Evolutionary conservation across 2,329 filamentous ascomycete species (phyloP), one percentile per base, ranked within the genome.

Genomic region (Fusarium napiforme): DNA sequence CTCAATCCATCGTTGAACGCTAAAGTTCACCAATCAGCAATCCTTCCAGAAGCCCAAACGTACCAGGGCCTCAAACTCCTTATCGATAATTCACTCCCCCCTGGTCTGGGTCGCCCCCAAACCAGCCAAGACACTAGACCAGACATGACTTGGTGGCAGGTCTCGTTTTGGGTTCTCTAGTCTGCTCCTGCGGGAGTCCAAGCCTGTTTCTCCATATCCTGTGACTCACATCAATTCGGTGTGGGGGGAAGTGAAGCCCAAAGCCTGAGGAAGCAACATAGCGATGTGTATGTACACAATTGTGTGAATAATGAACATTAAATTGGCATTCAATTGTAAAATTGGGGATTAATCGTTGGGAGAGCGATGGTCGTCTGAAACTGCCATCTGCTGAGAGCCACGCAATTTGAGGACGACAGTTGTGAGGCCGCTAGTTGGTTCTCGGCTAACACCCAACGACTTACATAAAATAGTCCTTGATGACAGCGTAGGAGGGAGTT

Each of bases 141-240:
- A 19, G 28, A 56, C 42, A 55, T 32, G 64, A 76, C 46, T 52
- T 77, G 71, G 74, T 50, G 64, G 43, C 65, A 70, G 61, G 75
- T 64, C 73, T 73, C 63, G 73, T 77, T 77, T 75, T 67, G 75
- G 71, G 55, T 58, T 74, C 66, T 68, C 58, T 71, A 64, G 62
- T 71, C 57, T 67, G 69, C 50, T 60, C 74, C 67, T 74, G 69
- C 57, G 47, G 68, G 43, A 75, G 67, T 53, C 60, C 56, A 70
- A 74, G 68, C 73, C 68, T 74, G 64, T 63, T 77, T 71, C 64
- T 72, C 60, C 60, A 64, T 70, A 71, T 73, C 72, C 67, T 78
- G 76, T 78, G 76, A 78, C 76, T 78, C 76, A 78, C 66, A 75
- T 64, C 59, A 63, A 60, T 63, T 74, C 58, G 56, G 69, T 74